phyloP scores from a whole-genome alignment of 495 filamentous ascomycete species.

The Penicillium odoratum region DNA sequence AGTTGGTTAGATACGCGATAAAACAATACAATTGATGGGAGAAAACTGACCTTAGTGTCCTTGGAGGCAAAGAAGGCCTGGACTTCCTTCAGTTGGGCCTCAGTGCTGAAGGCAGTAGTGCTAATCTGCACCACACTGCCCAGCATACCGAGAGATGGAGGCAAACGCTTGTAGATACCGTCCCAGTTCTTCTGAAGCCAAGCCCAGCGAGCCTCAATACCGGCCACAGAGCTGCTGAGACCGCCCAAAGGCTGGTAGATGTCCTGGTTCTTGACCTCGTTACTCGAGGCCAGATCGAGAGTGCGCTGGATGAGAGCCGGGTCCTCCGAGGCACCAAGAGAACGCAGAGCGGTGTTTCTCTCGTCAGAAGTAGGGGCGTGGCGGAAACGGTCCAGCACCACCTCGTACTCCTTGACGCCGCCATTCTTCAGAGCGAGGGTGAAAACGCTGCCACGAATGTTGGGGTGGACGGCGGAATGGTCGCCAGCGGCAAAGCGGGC shows the following conservation, averaged over 20 bases:
- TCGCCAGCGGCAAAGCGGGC: constrained; percentile 60
- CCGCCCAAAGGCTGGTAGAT: constrained; percentile 85
- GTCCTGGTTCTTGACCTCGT: constrained; percentile 93
- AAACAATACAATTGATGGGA: background rate
- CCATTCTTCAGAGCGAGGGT: constrained; percentile 61
- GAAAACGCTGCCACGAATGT: constrained; percentile 64
- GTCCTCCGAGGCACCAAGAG: constrained; percentile 74
- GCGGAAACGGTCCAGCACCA: constrained; percentile 77
- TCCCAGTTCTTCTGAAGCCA: constrained; percentile 92
- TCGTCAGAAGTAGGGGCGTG: constrained; percentile 88
- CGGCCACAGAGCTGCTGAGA: constrained; percentile 73
- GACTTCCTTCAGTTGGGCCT: constrained; percentile 72
- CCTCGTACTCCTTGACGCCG: constrained; percentile 65
- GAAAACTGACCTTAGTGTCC: constrained; percentile 67
- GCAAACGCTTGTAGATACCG: constrained; percentile 68
- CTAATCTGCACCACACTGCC: constrained; percentile 81
- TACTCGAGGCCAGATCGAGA: constrained; percentile 69
- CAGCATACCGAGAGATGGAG: constrained; percentile 81
- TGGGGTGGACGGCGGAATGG: constrained; percentile 61
- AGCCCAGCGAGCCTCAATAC: constrained; percentile 75
- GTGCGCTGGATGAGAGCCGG: constrained; percentile 80
- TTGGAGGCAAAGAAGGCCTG: constrained; percentile 77
- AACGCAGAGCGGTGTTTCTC: constrained; percentile 91
- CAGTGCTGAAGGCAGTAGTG: constrained; percentile 76
- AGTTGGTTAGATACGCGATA: constrained; percentile 14